phyloP scores from a whole-genome alignment of 2,329 filamentous ascomycete genomes.

The Talaromyces rugulosus region DNA sequence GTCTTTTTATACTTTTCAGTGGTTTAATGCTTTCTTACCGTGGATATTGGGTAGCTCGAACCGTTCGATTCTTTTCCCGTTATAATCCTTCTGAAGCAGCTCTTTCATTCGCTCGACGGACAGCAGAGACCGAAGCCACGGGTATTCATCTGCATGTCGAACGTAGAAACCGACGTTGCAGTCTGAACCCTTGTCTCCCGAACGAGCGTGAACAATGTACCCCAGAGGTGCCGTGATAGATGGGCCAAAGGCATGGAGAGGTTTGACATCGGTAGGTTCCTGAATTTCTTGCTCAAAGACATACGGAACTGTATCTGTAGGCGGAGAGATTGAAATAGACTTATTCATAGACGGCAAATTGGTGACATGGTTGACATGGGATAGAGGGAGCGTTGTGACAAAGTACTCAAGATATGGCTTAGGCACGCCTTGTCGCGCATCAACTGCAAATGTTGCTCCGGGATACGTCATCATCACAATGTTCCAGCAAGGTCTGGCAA shows the following conservation, averaged over 20 bases:
- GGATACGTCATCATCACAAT: constrained; percentile 25
- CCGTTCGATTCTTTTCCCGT: not conserved
- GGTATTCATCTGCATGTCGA: constrained; percentile 38
- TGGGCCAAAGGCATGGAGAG: not conserved
- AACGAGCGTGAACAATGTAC: constrained; percentile 33
- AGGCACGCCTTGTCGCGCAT: not conserved
- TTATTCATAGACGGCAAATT: constrained; percentile 25
- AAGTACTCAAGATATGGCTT: constrained; percentile 24
- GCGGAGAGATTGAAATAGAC: not conserved
- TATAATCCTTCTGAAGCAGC: not conserved
- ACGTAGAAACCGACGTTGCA: constrained; percentile 47
- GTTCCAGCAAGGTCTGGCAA: constrained; percentile 21
- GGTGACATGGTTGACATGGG: constrained; percentile 19
- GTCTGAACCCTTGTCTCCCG: constrained; percentile 44
- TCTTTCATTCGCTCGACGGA: not conserved
- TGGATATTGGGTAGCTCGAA: not conserved
- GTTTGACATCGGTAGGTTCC: not conserved
- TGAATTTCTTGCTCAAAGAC: not conserved
- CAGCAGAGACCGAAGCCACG: constrained; percentile 33
- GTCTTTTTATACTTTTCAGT: no score
- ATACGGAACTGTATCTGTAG: not conserved
- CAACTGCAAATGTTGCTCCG: constrained; percentile 17
- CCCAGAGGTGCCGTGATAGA: constrained; percentile 19
- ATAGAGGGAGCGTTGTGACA: constrained; percentile 25
- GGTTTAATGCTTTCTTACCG: not conserved